phyloP scores from a whole-genome alignment of 352 stramenopile species.

The Globisporangium recalcitrans region DNA sequence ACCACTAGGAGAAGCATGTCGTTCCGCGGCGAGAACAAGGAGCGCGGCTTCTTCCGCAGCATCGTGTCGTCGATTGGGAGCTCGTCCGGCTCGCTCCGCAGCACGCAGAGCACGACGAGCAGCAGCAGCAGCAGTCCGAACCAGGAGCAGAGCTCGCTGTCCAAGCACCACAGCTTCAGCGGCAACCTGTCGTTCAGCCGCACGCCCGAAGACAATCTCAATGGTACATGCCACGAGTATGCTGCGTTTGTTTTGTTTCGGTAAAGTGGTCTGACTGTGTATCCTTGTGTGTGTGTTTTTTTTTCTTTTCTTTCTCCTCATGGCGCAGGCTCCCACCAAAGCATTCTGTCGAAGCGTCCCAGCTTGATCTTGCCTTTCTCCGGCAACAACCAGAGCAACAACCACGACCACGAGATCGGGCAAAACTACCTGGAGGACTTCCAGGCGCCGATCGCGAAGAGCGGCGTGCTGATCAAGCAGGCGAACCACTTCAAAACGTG shows the following conservation, averaged over 20 bases:
- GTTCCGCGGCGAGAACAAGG: slow-evolving; percentile 34
- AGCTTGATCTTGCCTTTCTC: slow-evolving; percentile 75
- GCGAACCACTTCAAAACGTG: slow-evolving; percentile 87
- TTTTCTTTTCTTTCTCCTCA: not conserved
- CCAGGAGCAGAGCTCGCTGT: slow-evolving; percentile 23
- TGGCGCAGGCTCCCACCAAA: slow-evolving; percentile 23
- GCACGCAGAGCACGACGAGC: slow-evolving; percentile 29
- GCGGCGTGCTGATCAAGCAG: slow-evolving; percentile 83
- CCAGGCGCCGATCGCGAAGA: slow-evolving; percentile 78
- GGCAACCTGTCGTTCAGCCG: slow-evolving; percentile 60
- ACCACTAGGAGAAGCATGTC: slow-evolving; percentile 15
- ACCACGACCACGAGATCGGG: slow-evolving; percentile 18
- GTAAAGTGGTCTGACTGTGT: no score
- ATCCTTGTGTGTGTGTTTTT: not conserved
- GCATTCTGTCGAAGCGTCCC: slow-evolving; percentile 63
- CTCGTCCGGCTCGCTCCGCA: slow-evolving; percentile 25
- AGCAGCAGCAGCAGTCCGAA: slow-evolving; percentile 26
- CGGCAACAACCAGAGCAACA: slow-evolving; percentile 15
- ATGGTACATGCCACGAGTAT: slow-evolving; percentile 18
- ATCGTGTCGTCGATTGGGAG: slow-evolving; percentile 57
- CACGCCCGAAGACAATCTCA: slow-evolving; percentile 27
- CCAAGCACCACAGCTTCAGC: slow-evolving; percentile 72
- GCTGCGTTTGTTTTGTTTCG: not conserved
- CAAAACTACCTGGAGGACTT: slow-evolving; percentile 72
- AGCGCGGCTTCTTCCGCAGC: slow-evolving; percentile 52